phyloP scores from a whole-genome alignment of 352 stramenopile genomes.

The Lagenidium sp. region DNA sequence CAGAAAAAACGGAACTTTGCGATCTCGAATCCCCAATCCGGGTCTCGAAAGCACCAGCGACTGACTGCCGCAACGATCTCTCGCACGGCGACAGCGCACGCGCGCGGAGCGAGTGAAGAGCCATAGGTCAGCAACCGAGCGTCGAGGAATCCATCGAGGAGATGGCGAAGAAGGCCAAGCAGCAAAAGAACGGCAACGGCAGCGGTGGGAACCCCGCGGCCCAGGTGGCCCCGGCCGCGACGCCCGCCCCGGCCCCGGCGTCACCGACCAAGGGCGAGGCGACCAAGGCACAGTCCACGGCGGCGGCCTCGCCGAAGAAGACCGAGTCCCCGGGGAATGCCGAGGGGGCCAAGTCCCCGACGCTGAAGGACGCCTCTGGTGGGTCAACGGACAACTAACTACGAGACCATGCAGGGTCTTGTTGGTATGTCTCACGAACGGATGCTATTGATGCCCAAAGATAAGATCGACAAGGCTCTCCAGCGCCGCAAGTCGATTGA shows the following conservation, averaged over 20 bases:
- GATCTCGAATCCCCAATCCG: too few relatives aligned
- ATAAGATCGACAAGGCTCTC: slow-evolving; percentile 25
- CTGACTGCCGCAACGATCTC: too few relatives aligned
- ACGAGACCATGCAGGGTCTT: background rate
- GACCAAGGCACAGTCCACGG: slow-evolving; percentile 17
- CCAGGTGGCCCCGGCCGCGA: background rate
- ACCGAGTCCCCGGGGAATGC: slow-evolving; percentile 3
- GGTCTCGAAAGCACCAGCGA: too few relatives aligned
- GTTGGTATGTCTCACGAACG: background rate
- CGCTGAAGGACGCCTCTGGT: slow-evolving; percentile 24
- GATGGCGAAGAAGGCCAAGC: slow-evolving; percentile 67
- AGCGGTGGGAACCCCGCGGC: background rate
- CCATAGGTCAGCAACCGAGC: slow-evolving; percentile 30
- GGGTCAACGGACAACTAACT: background rate
- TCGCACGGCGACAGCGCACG: too few relatives aligned
- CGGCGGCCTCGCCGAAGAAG: slow-evolving; percentile 22
- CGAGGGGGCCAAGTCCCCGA: slow-evolving; percentile 11
- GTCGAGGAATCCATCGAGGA: slow-evolving; percentile 5
- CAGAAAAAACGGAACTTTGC: too few relatives aligned
- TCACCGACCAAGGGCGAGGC: slow-evolving; percentile 12
- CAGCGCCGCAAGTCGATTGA: slow-evolving; percentile 37
- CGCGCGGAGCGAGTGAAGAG: slow-evolving; percentile 1
- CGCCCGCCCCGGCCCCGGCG: slow-evolving; percentile 3
- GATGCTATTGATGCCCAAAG: too few relatives aligned
- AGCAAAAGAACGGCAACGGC: slow-evolving; percentile 13